Evolutionary conservation across 1,284 basidiomycete species (phyloP).

Genomic region (Fomitopsis betulina): DNA sequence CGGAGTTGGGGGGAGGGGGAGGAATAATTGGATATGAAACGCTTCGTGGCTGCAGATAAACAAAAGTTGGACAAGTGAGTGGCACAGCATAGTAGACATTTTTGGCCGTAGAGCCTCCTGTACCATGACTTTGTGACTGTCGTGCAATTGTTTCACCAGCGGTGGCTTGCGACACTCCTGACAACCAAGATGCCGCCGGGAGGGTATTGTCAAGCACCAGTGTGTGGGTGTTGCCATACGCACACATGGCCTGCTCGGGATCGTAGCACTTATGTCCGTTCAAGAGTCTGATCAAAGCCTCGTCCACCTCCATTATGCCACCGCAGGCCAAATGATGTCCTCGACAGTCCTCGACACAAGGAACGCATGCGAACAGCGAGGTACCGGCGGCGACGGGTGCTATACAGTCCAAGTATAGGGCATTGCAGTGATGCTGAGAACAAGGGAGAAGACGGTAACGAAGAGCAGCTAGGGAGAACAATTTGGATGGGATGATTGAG

Average conservation of each 20-base stretch:
- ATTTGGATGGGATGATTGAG: not conserved
- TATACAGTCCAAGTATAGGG: not conserved
- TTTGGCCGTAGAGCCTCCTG: not conserved
- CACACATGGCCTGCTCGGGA: not conserved
- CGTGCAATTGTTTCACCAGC: not conserved
- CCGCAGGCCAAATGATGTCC: not conserved
- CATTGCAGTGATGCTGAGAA: too few species aligned
- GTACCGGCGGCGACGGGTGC: not conserved
- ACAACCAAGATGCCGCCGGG: not conserved
- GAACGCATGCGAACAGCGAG: not conserved
- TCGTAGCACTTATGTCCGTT: not conserved
- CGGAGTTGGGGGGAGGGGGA: conserved; percentile 11
- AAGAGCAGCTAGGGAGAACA: not conserved
- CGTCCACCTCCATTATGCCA: not conserved
- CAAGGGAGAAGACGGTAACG: not conserved
- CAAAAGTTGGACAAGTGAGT: not conserved
- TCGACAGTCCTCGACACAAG: not conserved
- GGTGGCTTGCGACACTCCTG: not conserved
- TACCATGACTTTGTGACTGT: not conserved
- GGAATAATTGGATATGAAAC: too few species aligned
- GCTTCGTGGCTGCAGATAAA: not conserved
- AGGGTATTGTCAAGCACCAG: not conserved
- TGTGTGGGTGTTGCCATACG: not conserved
- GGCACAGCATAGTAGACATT: not conserved
- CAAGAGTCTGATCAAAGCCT: not conserved